Evolutionary conservation across 768 basidiomycete genomes (phyloP), one percentile per base, ranked within the genome.

Genomic region (Pleurotus citrinopileatus): DNA sequence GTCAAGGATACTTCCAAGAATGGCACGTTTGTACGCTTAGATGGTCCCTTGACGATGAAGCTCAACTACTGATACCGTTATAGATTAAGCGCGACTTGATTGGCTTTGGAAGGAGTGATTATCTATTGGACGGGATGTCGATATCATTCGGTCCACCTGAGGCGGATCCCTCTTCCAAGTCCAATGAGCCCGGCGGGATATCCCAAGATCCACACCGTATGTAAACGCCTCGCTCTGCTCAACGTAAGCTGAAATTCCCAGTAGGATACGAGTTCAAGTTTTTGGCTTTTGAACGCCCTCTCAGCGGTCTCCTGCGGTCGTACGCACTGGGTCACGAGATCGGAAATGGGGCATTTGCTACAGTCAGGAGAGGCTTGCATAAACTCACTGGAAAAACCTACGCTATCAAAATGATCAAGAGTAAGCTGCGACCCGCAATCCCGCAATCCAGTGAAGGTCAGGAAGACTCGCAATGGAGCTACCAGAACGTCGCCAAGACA

Each of bases 341-440:
- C 2, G 96, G 96, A 50, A 87, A 86, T 60, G 96, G 96, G 6
- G 86, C 91, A 2, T 98, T 97, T 64, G 96, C 94, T 3, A 87
- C 87, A 9, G 96, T 98, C n/a, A 81, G 86, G 73, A 89, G 87
- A 65, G 94, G 90, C 1, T 73, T 94, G 40, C 79, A 84, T 59
- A 81, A 84, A 7, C 66, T 69, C 17, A 87, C 86, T 9, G 92
- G 92, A 8, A 70, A 79, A 52, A 83, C 83, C 76, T 87, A 81
- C 58, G 96, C 96, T 0, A 83, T 95, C 67, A 98, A 98, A 74
- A 86, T 93, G 74, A 92, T 95, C 57, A 74, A 71, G 55, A 75
- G 73, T 32, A 68, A 68, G 12, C 58, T 65, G 20, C 62, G 65
- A 8, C 64, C 65, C 38, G 61, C 65, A 10, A 60, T 64, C 28